Evolutionary conservation across 805 yeast genomes (phyloP).

Genomic region (Barnettozyma californica): DNA sequence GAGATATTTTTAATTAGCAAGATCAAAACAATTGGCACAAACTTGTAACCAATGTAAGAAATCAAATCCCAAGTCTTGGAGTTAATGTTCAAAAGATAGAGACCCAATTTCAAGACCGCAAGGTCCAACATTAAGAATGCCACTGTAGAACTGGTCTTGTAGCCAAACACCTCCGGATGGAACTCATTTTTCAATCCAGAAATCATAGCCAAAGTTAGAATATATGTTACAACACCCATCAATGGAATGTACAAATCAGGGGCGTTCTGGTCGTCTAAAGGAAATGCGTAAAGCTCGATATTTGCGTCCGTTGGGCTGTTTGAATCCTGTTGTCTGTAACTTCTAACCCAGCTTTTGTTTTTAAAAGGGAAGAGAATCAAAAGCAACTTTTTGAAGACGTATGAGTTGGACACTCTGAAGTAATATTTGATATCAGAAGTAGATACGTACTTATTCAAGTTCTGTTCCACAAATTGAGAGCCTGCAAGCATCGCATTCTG

Average conservation of each 20-base stretch:
- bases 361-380: slow-evolving; percentile 82
- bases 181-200: slow-evolving; percentile 86
- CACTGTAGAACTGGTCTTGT: slow-evolving; percentile 77
- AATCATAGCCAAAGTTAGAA: slow-evolving; percentile 74
- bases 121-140: slow-evolving; percentile 80
- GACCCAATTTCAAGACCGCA: slow-evolving; percentile 67
- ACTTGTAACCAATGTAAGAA: slow-evolving; percentile 91
- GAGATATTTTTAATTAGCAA: slow-evolving; percentile 46
- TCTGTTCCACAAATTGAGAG: slow-evolving; percentile 69
- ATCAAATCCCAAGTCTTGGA: slow-evolving; percentile 77
- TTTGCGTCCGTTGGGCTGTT: slow-evolving; percentile 19
- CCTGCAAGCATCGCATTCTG: slow-evolving; percentile 79
- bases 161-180: slow-evolving; percentile 89
- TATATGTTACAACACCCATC: slow-evolving; percentile 88
- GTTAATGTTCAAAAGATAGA: slow-evolving; percentile 70
- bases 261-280: slow-evolving; percentile 84
- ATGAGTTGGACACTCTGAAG: slow-evolving; percentile 86
- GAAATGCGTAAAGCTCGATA: slow-evolving; percentile 52
- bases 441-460: slow-evolving; percentile 43
- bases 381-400: slow-evolving; percentile 68
- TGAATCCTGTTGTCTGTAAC: slow-evolving; percentile 32
- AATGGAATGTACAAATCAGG: slow-evolving; percentile 95
- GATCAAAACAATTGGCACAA: slow-evolving; percentile 67
- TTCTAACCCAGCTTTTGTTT: slow-evolving; percentile 78
- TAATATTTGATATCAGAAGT: slow-evolving; percentile 67